These are phyloP conservation scores for Solanum paucissectum DNA, from an alignment of 257 asterid genomes.

Conservation along the genomic window DNA sequence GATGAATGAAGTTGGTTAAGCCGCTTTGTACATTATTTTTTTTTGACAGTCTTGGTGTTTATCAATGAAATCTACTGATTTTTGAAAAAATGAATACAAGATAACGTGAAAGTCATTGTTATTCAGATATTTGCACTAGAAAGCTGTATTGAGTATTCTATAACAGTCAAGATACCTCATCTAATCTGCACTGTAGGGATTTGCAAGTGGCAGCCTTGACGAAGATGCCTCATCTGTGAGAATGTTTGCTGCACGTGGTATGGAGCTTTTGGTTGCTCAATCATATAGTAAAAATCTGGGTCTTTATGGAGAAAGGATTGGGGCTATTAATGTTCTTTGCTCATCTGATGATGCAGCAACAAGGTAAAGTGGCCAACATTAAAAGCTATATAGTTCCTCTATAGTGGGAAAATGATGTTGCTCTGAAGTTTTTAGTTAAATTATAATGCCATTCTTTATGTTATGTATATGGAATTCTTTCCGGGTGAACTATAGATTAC, in stretches of 20 bases:
- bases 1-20: background rate
- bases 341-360: slow-evolving; percentile 71
- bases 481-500: background rate
- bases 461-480: background rate
- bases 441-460: background rate
- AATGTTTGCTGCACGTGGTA: slow-evolving; percentile 83
- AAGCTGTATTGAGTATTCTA: background rate
- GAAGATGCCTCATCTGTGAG: slow-evolving; percentile 91
- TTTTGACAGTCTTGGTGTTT: background rate
- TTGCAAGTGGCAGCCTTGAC: slow-evolving; percentile 98
- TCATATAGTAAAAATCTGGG: slow-evolving; percentile 94
- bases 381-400: background rate
- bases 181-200: slow-evolving; percentile 45
- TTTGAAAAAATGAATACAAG: background rate
- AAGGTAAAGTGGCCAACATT: slow-evolving; percentile 31
- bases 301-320: slow-evolving; percentile 90
- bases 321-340: slow-evolving; percentile 89
- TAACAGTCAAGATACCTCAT: background rate
- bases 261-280: slow-evolving; percentile 91
- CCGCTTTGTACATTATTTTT: background rate
- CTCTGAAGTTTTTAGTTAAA: background rate
- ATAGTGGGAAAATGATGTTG: background rate
- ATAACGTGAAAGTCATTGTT: background rate
- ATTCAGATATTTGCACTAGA: background rate
- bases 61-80: background rate